These are phyloP conservation scores for Globisporangium barbulae DNA, from an alignment of 352 stramenopile genomes.

Conservation along the genomic window DNA sequence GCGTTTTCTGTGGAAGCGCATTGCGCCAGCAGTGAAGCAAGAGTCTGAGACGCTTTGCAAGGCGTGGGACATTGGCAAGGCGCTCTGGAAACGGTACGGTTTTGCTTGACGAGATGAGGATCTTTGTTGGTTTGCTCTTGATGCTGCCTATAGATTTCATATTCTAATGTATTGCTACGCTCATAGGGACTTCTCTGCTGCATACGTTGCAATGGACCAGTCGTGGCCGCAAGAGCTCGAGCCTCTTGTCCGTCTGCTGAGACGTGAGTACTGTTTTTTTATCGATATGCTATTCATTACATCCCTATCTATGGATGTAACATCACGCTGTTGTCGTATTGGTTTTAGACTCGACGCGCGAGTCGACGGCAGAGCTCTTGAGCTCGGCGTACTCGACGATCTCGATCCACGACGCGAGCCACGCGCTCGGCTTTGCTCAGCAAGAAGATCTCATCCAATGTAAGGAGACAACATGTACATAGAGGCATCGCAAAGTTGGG, in stretches of 20 bases:
- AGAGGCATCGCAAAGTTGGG: no score
- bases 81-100: conserved; percentile 55
- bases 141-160: not conserved
- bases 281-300: not conserved
- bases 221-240: conserved; percentile 39
- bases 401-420: conserved; percentile 33
- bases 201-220: conserved; percentile 56
- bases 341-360: conserved; percentile 46
- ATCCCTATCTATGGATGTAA: not conserved
- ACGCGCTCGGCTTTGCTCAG: conserved; percentile 50
- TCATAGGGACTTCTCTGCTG: conserved; percentile 40
- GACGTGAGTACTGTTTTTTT: conserved; percentile 29
- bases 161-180: not conserved
- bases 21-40: conserved; percentile 39
- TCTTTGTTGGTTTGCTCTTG: not conserved
- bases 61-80: conserved; percentile 66
- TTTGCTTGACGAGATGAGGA: not conserved
- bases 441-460: conserved; percentile 41
- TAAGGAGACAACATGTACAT: conserved; percentile 18
- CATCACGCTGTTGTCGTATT: not conserved
- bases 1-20: conserved; percentile 76
- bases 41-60: conserved; percentile 33
- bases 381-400: conserved; percentile 66
- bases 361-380: conserved; percentile 45
- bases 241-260: conserved; percentile 40